A percentile compares a stretch with the other conserved stretches of the same genome.
phyloP scores from a whole-genome alignment of 257 asterid species.

The Avicennia marina region DNA sequence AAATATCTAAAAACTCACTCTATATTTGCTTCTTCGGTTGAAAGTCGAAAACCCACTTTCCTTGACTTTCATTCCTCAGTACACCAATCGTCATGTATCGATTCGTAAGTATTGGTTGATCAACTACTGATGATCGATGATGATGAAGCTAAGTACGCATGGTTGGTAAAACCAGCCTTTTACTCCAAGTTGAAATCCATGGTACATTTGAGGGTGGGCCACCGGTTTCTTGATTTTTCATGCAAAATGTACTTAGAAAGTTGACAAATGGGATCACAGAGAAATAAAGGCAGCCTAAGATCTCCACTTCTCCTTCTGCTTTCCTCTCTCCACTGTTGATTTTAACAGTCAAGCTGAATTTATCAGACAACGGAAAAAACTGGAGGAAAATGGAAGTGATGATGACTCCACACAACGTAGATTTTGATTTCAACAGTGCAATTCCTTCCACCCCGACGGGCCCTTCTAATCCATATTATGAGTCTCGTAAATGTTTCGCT shows the following conservation, averaged over 20 bases:
- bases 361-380: too few species aligned
- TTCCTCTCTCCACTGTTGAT: not conserved
- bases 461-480: conserved; percentile 60
- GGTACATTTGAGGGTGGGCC: conserved; percentile 15
- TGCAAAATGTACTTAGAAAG: conserved; percentile 11
- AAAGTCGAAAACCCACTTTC: conserved; percentile 21
- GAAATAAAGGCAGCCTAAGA: conserved; percentile 62
- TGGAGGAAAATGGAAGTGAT: conserved; percentile 44
- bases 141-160: conserved; percentile 12
- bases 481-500: conserved; percentile 34
- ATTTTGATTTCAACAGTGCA: conserved; percentile 46
- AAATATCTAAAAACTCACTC: conserved; percentile 18
- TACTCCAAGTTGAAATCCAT: conserved; percentile 10
- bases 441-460: conserved; percentile 62
- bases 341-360: not conserved
- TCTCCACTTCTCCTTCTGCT: not conserved
- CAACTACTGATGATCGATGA: too few species aligned
- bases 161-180: conserved; percentile 7
- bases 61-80: conserved; percentile 13
- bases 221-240: conserved; percentile 16
- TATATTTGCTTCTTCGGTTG: conserved; percentile 3
- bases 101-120: not conserved
- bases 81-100: not conserved
- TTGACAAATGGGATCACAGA: conserved; percentile 8
- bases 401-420: conserved; percentile 24